phyloP scores from a whole-genome alignment of 2,329 filamentous ascomycete genomes.

The Sporothrix phasma region DNA sequence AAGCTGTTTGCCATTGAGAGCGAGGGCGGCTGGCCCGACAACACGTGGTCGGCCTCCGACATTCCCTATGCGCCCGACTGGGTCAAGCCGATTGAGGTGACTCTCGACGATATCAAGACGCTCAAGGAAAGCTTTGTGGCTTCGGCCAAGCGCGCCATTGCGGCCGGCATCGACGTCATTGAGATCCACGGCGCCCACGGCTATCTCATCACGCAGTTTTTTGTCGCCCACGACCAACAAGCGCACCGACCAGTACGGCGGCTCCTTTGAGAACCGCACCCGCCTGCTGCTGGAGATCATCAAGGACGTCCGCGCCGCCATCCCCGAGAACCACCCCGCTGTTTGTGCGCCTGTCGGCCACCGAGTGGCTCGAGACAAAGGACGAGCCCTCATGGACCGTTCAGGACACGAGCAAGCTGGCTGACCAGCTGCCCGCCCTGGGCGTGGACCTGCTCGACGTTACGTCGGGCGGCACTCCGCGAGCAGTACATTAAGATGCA shows the following conservation, averaged over 20 bases:
- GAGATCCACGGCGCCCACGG: constrained; percentile 59
- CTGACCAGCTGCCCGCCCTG: constrained; percentile 56
- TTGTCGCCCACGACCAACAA: constrained; percentile 49
- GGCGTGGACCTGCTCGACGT: constrained; percentile 82
- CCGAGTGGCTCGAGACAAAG: constrained; percentile 49
- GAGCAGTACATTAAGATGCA: constrained; percentile 50
- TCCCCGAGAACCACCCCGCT: constrained; percentile 47
- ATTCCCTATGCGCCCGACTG: constrained; percentile 52
- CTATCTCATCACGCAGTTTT: constrained; percentile 58
- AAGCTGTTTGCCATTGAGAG: constrained; percentile 44
- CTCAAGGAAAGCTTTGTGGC: constrained; percentile 54
- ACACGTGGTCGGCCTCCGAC: constrained; percentile 42
- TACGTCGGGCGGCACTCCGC: constrained; percentile 60
- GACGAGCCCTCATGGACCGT: constrained; percentile 52
- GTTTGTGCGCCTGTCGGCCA: constrained; percentile 49
- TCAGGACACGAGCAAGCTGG: constrained; percentile 57
- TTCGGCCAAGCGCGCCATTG: constrained; percentile 48
- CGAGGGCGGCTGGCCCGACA: constrained; percentile 46
- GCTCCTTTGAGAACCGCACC: constrained; percentile 55
- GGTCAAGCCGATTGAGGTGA: constrained; percentile 57
- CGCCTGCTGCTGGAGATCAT: constrained; percentile 49
- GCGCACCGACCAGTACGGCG: constrained; percentile 56
- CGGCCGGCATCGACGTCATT: constrained; percentile 65
- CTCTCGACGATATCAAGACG: constrained; percentile 53
- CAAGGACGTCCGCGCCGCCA: constrained; percentile 38